phyloP scores from a whole-genome alignment of 805 yeast species.

The Candida ovalis region DNA sequence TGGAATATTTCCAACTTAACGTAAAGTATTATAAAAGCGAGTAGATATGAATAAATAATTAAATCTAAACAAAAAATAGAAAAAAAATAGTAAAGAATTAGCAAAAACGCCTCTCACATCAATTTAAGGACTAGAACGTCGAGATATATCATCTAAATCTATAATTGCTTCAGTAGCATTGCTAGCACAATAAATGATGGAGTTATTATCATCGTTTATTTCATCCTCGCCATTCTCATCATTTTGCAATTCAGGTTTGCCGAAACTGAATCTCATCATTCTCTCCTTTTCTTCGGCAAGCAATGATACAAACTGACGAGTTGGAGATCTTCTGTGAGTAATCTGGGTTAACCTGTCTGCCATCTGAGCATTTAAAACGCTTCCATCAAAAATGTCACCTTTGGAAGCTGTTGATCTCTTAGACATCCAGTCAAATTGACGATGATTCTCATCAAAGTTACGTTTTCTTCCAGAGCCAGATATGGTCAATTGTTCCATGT shows the following conservation, averaged over 20 bases:
- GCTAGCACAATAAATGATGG: background rate
- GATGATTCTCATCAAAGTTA: background rate
- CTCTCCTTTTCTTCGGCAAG: background rate
- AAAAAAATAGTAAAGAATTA: background rate
- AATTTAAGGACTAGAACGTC: too few species aligned
- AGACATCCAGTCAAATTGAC: too few species aligned
- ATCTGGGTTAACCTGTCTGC: too few species aligned
- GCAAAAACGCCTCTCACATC: too few species aligned
- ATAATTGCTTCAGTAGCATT: background rate
- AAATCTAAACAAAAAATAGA: background rate
- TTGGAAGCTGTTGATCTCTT: too few species aligned
- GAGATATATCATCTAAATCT: constrained; percentile 2
- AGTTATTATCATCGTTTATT: too few species aligned
- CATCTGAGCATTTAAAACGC: background rate
- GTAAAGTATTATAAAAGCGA: too few species aligned
- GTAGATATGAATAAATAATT: too few species aligned
- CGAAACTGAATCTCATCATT: background rate
- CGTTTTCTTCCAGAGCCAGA: background rate
- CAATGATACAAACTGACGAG: background rate
- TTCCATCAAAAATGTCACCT: too few species aligned
- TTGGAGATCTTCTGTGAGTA: background rate
- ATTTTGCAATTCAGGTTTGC: background rate
- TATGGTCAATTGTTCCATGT: background rate
- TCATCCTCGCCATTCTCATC: background rate
- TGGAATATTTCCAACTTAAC: too few species aligned